phyloP scores from a whole-genome alignment of 805 yeast species.

The Grigorovia humatica region DNA sequence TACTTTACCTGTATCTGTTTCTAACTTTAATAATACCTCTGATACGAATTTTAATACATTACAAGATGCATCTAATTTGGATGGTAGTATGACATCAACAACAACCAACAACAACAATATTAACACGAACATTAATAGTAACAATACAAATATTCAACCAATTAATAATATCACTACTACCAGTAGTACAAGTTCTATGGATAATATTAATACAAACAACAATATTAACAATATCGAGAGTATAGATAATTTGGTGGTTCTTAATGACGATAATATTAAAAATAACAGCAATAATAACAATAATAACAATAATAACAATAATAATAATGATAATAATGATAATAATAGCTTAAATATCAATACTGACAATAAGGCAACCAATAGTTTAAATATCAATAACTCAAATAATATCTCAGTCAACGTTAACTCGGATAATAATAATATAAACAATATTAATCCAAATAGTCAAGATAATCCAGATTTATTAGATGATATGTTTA shows the following conservation, averaged over 20 bases:
- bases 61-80: neutral
- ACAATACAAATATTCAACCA: neutral
- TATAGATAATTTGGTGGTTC: neutral
- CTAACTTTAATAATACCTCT: neutral
- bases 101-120: neutral
- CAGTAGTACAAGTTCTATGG: neutral
- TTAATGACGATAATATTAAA: too few species aligned
- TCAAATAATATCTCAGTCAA: neutral
- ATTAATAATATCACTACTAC: neutral
- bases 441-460: neutral
- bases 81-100: neutral
- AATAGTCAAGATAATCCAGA: conserved; percentile 5
- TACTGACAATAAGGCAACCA: neutral
- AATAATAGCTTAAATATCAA: neutral
- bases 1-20: neutral
- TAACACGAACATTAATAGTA: too few species aligned
- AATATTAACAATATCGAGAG: too few species aligned
- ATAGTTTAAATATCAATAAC: neutral
- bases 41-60: neutral
- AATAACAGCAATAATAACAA: too few species aligned
- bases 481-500: conserved; percentile 19
- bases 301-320: too few species aligned
- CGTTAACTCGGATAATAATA: neutral
- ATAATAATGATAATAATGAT: neutral
- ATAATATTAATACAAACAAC: neutral